Evolutionary conservation across 164 flowering plant species (phyloP), one percentile per base, ranked within the genome.

Genomic region (Liriodendron chinense): DNA sequence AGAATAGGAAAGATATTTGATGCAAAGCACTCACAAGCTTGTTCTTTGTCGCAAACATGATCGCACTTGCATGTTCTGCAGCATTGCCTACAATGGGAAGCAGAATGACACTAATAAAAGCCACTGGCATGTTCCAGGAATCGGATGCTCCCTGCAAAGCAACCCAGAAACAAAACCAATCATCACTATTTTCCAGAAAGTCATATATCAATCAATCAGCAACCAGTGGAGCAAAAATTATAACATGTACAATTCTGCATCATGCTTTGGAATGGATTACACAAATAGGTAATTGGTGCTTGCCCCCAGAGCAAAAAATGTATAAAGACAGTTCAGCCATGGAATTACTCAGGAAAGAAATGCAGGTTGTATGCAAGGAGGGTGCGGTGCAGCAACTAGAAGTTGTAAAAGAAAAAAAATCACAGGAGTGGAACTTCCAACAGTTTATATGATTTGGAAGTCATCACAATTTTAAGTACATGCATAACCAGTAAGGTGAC

Each of bases 81-180:
- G 94, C 94, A 82, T 90, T 90, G 56, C 94, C 94, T 10, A 90
- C 92, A 72, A 90, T 89, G 14, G 94, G 94, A 77, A 90, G 92
- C 78, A 90, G 78, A 73, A 90, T 89, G 57, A 90, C 94, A 78
- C 94, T 90, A 22, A 90, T 89, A 81, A 90, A 90, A 67, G 91
- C 80, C n/a, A 90, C 83, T n/a, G 94, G 90, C 86, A 90, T 84
- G 80, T 87, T 85, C 90, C 76, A 84, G 16, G 89, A 78, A 23
- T 84, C 88, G 68, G 94, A 90, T 75, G 94, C 94, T 74, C 94
- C 94, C 91, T 89, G 86, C 68, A 82, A 79, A 71, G 13, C 59
- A 75, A 59, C 3, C 67, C 63, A 49, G 62, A 24, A 69, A 71
- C 43, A 72, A 8, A 48, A 73, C 59, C 64, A 53, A 72, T 48